A percentile compares a stretch with the other conserved stretches of the same genome.
These are phyloP conservation scores for Sugiyamaella floridensis DNA, from an alignment of 805 yeast species.

Conservation along the genomic window DNA sequence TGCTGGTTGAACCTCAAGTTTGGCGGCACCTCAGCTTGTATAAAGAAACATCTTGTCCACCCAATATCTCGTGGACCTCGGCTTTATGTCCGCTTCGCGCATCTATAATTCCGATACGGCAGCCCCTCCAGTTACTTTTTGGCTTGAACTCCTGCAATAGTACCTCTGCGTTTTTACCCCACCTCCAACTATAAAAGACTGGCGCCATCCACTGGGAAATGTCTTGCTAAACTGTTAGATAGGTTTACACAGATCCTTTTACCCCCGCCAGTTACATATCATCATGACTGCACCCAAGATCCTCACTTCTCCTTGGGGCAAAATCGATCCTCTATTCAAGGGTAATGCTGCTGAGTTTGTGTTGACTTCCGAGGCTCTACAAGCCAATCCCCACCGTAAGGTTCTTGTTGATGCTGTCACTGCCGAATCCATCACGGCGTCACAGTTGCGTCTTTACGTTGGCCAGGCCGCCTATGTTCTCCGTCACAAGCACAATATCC, in stretches of 20 bases:
- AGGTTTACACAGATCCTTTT: too few species aligned
- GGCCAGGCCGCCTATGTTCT: slow-evolving; percentile 20
- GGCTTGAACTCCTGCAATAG: neutral
- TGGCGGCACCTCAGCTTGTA: too few species aligned
- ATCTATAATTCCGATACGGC: neutral
- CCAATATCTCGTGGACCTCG: too few species aligned
- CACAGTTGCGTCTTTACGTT: slow-evolving; percentile 12
- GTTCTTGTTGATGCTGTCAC: slow-evolving; percentile 21
- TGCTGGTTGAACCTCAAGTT: too few species aligned
- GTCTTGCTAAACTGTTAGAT: too few species aligned
- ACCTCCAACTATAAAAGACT: neutral
- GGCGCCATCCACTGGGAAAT: too few species aligned
- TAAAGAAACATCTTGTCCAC: too few species aligned
- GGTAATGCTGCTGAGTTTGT: slow-evolving; percentile 19
- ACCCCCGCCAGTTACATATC: too few species aligned
- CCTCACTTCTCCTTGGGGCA: slow-evolving; percentile 18
- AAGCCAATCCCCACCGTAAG: slow-evolving; percentile 9
- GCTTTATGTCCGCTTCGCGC: too few species aligned
- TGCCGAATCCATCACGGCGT: slow-evolving; percentile 16
- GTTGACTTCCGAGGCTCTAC: slow-evolving; percentile 9
- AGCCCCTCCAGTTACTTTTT: neutral
- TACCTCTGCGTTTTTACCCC: neutral
- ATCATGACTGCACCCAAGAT: neutral
- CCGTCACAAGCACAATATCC: slow-evolving; percentile 16
- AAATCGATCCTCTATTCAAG: slow-evolving; percentile 7